Base-by-base conservation (phyloP, 2,329 filamentous ascomycete species). In the Xylariaceae sp. region DNA sequence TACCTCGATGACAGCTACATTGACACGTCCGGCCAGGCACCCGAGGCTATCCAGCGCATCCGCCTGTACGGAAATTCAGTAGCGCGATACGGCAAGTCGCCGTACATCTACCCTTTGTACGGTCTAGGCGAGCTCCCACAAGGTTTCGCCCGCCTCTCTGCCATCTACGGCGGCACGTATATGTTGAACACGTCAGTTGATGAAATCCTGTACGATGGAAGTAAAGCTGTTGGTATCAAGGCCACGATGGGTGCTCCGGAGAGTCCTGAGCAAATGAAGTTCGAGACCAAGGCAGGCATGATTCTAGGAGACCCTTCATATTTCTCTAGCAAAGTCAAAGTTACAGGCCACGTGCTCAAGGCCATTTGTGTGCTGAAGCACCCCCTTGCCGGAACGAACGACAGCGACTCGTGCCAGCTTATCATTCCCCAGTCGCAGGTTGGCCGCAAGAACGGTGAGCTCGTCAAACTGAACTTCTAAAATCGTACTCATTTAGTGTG, bases 91-190 rank as follows among this genome's bases (percentile, higher is more conserved):
- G 93, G 93, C 71, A 97, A 96, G 73, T 97, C 91, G 11, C 94
- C 93, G 37, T 98, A 97, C 76, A 97, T 98, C 74, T 98, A 98
- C 77, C 94, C 93, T 39, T 83, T 97, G 23, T 98, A 98, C 73
- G 93, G 93, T 52, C 83, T 98, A 40, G 93, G 88, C 66, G 93
- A 98, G 75, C 85, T 98, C 45, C 94, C 93, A 27, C 93, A 98
- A 72, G 92, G 92, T 49, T 98, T 98, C 63, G 93, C 93, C 53
- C 91, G 93, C 68, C 81, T 98, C 44, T 96, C 91, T 33, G 93
- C 93, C 67, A 97, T 98, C 71, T 97, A 98, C 66, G 93, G 93
- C 55, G 93, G 93, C 59, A 98, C 93, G 40, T 98, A 98, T 74
- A 98, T 98, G 91, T 85, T 98, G 63, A 97, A 97, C 77, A 95